Base-by-base conservation (phyloP, 345 rosid species). In the Zanthoxylum bungeanum region DNA sequence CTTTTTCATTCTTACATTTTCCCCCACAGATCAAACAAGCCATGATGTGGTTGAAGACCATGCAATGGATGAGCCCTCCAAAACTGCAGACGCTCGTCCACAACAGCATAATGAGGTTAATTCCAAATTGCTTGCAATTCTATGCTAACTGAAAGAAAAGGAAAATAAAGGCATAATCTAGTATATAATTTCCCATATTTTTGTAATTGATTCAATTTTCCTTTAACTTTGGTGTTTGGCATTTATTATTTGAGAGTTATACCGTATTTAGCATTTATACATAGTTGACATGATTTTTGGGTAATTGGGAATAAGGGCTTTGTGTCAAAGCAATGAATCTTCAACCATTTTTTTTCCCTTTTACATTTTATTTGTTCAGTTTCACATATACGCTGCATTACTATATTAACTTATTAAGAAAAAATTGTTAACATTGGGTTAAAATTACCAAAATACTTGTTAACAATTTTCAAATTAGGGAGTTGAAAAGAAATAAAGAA, bases 1-100 rank as follows among this genome's bases (percentile, higher is more conserved):
- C 73, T 51, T 55, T 19, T 49, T 66, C 49, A 44, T 44, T 44
- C 49, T 44, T 14, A 44, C 19, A n/a, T 44, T 34, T 44, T 44
- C 49, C 56, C 74, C 49, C 40, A 68, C 84, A 87, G 97, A 75
- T 72, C 75, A 66, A 70, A 69, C 69, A 73, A 63, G 60, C 39
- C 73, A 55, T 76, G 74, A 83, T 55, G 36, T 74, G 27, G 67
- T 67, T 56, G 76, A 75, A 75, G 84, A 79, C 69, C 75, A 56
- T 72, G 64, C 77, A 50, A 44, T 44, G 74, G 76, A 72, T 74
- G 79, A 75, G 50, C 37, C 76, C 69, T 42, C 66, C 0, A 60
- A 77, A 75, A 70, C 73, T 60, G 74, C 64, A 25, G 86, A 75
- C 75, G 67, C 50, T 73, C 75, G 44, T 76, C 68, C 64, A 61